Evolutionary conservation across 2,329 filamentous ascomycete genomes (phyloP).

Genomic region (Gremmenia infestans): DNA sequence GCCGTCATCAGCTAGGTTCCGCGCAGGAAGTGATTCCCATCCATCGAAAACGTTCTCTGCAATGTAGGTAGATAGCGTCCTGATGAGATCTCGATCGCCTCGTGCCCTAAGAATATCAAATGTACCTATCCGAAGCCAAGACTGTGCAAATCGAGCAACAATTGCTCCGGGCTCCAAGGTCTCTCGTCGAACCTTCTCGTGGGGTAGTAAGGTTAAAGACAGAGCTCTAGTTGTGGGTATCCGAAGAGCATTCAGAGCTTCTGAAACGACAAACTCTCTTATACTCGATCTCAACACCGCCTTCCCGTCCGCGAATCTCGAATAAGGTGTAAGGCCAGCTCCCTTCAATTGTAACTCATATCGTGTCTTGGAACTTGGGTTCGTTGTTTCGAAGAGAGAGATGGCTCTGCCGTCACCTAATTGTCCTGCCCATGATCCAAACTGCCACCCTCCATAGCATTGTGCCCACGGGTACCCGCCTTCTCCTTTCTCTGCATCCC

Average conservation of each 20-base stretch:
- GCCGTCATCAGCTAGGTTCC: conserved; percentile 46
- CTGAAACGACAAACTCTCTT: conserved; percentile 88
- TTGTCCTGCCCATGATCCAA: conserved; percentile 91
- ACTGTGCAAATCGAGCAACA: conserved; percentile 84
- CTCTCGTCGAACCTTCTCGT: conserved; percentile 71
- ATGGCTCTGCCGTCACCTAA: conserved; percentile 93
- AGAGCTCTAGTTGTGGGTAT: conserved; percentile 86
- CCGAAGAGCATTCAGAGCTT: conserved; percentile 76
- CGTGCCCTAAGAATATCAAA: conserved; percentile 87
- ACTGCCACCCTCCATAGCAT: conserved; percentile 83
- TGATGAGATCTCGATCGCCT: conserved; percentile 69
- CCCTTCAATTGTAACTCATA: conserved; percentile 96
- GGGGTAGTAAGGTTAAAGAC: conserved; percentile 71
- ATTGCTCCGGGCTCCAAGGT: conserved; percentile 85
- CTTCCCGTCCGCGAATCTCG: conserved; percentile 91
- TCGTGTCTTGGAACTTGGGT: conserved; percentile 61
- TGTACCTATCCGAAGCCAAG: conserved; percentile 89
- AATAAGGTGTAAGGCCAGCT: conserved; percentile 89
- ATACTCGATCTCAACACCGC: conserved; percentile 91
- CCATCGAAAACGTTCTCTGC: conserved; percentile 84
- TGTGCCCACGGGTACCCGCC: conserved; percentile 96
- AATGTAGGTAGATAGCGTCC: conserved; percentile 73
- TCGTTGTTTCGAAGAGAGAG: conserved; percentile 85
- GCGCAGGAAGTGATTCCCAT: conserved; percentile 75
- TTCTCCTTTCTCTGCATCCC: conserved; percentile 59